Percentiles rank a stretch among this genome's conserved stretches.
phyloP scores from a whole-genome alignment of 192 early-diverging fungal species.

The Coemansia sp. region DNA sequence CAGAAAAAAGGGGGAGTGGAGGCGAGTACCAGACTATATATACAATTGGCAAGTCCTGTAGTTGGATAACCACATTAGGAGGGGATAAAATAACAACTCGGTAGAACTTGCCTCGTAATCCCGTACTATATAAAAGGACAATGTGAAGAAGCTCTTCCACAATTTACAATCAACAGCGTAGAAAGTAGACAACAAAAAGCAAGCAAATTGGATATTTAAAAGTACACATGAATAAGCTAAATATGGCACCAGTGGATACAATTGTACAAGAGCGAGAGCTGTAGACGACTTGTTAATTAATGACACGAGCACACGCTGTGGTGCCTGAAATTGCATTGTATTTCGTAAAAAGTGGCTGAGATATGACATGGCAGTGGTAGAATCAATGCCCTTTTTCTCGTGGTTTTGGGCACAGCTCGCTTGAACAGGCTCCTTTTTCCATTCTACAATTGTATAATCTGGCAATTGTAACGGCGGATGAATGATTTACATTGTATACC shows the following conservation, averaged over 20 bases:
- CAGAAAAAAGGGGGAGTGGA: background rate
- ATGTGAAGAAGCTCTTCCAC: constrained; percentile 9
- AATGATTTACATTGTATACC: background rate
- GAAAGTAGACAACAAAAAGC: background rate
- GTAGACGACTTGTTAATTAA: background rate
- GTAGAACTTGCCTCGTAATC: constrained; percentile 1
- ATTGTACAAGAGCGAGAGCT: constrained; percentile 7
- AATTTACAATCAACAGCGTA: constrained; percentile 11
- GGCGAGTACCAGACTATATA: background rate
- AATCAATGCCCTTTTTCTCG: background rate
- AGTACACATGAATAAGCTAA: background rate
- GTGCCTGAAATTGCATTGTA: background rate
- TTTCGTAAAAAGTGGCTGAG: background rate
- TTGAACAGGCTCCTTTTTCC: no score
- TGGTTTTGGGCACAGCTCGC: background rate
- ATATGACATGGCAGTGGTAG: background rate
- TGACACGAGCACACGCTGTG: background rate
- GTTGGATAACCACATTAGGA: background rate
- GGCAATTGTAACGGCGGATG: constrained; percentile 2
- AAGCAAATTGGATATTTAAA: background rate
- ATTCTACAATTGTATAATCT: constrained; percentile 5
- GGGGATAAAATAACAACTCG: constrained; percentile 6
- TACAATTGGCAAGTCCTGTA: background rate
- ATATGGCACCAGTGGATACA: background rate
- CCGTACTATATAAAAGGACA: background rate